Base-by-base conservation (phyloP, 2,329 filamentous ascomycete genomes). In the Alternaria viburni region DNA sequence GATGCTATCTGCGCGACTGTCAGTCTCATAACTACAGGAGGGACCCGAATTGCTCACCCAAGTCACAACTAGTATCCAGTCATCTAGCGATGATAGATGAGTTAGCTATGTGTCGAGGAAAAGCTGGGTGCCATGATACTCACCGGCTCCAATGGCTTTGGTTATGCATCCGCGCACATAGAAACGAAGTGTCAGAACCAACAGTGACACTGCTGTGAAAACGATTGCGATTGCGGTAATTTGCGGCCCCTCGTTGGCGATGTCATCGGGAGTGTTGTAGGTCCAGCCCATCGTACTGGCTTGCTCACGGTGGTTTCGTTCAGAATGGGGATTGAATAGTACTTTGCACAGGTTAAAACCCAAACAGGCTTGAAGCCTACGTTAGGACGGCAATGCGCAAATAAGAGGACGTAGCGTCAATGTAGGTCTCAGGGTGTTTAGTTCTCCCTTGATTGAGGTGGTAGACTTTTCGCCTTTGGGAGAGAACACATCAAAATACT, bases 71-170 rank as follows among this genome's bases (percentile, higher is more conserved):
- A 69, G 54, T 28, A 59, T 52, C 25, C 54, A 65, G 46, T 69
- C 67, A 41, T 67, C 67, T 67, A 25, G 15, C 11, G n/a, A 45
- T 7, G 13, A 41, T 52, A 9, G n/a, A 28, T 44, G 6, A 23
- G 44, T 61, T 44, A 61, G 45, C 30, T 11, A 45, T 51, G 32
- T 19, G 21, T 12, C 19, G 8, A n/a, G 23, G 11, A 26, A 6
- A 9, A 9, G 3, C 26, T 8, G 5, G 19, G 3, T 58, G 32
- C n/a, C 28, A 30, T 1, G 5, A 26, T 54, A 61, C 62, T 36
- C 46, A 68, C 67, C 65, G 41, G 54, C 56, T 12, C 65, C 65
- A 15, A 65, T 32, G n/a, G 67, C 64, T 45, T 66, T 66, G 43
- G 68, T 57, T 59, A 69, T 62, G 13, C 41, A 45, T 1, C 26